These are phyloP conservation scores for Glycine latifolia DNA, from an alignment of 306 rosid genomes.

Conservation along the genomic window DNA sequence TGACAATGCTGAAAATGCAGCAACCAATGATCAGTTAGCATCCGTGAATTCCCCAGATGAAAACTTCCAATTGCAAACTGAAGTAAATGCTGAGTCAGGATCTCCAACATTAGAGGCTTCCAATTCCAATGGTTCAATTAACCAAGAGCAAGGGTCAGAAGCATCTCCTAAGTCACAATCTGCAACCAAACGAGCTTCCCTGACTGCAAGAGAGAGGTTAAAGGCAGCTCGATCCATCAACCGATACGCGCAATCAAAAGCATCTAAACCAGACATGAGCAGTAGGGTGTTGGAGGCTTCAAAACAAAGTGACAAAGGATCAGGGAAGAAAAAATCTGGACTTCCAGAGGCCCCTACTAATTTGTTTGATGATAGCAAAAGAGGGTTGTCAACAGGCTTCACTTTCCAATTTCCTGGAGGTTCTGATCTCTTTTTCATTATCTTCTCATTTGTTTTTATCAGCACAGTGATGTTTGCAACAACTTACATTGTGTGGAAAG, in stretches of 20 bases:
- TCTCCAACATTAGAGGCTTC: constrained; percentile 59
- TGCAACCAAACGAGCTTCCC: constrained; percentile 54
- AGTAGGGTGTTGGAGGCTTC: constrained; percentile 80
- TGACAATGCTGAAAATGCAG: constrained; percentile 43
- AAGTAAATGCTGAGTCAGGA: constrained; percentile 43
- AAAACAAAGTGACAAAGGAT: constrained; percentile 72
- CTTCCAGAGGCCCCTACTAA: constrained; percentile 95
- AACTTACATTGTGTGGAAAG: constrained; percentile 93
- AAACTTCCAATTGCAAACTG: constrained; percentile 50
- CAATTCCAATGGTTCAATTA: constrained; percentile 46
- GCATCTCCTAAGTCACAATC: constrained; percentile 49
- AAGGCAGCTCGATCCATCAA: constrained; percentile 80
- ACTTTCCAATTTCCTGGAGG: constrained; percentile 88
- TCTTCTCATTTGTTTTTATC: constrained; percentile 80
- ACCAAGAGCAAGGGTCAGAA: constrained; percentile 47
- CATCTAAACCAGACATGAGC: constrained; percentile 73
- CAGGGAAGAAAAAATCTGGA: constrained; percentile 72
- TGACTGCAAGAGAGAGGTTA: constrained; percentile 83
- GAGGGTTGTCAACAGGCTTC: constrained; percentile 83
- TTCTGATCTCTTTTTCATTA: constrained; percentile 66
- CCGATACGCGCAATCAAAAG: constrained; percentile 66
- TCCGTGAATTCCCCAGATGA: constrained; percentile 33
- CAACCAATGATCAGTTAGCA: too few relatives aligned
- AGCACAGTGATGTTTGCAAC: constrained; percentile 94
- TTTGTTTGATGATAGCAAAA: constrained; percentile 82